A percentile compares a stretch with the other conserved stretches of the same genome.
These are phyloP conservation scores for Pythium folliculosum DNA, from an alignment of 352 stramenopile genomes.

Conservation along the genomic window DNA sequence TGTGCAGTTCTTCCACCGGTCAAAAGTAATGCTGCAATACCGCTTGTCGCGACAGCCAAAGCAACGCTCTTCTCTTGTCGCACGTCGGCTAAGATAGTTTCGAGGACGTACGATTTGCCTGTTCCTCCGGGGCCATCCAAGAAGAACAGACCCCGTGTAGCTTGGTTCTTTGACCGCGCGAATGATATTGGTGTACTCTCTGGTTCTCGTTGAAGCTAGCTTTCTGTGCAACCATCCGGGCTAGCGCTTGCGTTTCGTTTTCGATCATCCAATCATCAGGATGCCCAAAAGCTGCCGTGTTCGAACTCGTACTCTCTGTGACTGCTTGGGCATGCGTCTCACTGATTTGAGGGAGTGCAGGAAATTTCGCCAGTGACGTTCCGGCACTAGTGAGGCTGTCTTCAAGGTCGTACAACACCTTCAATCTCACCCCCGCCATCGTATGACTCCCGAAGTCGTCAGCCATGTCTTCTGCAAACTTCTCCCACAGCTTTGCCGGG, in stretches of 20 bases:
- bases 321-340: not conserved
- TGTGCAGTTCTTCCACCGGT: no score
- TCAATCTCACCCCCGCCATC: not conserved
- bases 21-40: no score
- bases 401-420: not conserved
- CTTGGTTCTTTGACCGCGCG: no score
- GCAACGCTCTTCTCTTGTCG: no score
- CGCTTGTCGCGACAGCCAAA: no score
- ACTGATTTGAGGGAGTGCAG: not conserved
- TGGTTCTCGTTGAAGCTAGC: no score
- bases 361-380: not conserved
- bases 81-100: no score
- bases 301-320: not conserved
- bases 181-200: no score
- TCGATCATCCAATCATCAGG: slow-evolving; percentile 3
- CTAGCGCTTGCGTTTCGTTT: not conserved
- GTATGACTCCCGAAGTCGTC: not conserved
- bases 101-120: no score
- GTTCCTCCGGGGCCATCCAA: no score
- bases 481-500: not conserved
- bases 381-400: not conserved
- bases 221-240: not conserved
- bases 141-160: no score
- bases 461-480: not conserved
- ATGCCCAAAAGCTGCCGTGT: not conserved